Conservation (phyloP, 2,329 filamentous ascomycete species). For the Colletotrichum eremochloae region DNA sequence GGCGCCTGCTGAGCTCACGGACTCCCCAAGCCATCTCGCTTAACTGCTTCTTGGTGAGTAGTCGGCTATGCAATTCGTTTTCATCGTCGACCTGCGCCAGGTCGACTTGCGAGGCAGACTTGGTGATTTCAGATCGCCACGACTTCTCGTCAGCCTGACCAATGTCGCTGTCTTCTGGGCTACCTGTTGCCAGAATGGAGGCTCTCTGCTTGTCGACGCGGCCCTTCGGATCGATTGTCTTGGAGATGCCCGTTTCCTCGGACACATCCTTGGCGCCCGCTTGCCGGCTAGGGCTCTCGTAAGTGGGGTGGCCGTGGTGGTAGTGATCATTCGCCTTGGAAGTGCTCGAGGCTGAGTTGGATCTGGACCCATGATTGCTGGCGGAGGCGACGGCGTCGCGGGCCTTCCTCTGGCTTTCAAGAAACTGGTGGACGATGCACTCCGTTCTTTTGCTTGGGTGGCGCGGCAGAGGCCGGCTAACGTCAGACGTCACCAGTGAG, state of each 20-base stretch:
- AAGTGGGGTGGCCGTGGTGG: slow-evolving; percentile 49
- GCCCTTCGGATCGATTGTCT: slow-evolving; percentile 54
- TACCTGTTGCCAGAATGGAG: slow-evolving; percentile 67
- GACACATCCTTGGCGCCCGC: slow-evolving; percentile 45
- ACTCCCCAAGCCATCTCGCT: slow-evolving; percentile 98
- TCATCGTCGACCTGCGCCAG: slow-evolving; percentile 50
- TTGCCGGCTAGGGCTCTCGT: slow-evolving; percentile 42
- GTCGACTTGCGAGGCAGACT: slow-evolving; percentile 57
- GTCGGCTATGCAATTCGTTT: slow-evolving; percentile 68
- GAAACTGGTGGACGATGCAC: slow-evolving; percentile 75
- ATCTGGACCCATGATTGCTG: slow-evolving; percentile 46
- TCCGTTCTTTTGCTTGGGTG: slow-evolving; percentile 61
- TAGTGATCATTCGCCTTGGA: slow-evolving; percentile 37
- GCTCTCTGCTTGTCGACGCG: slow-evolving; percentile 73
- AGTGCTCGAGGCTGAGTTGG: slow-evolving; percentile 31
- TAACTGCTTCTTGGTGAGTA: slow-evolving; percentile 93
- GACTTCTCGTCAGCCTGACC: slow-evolving; percentile 70
- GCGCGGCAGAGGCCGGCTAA: slow-evolving; percentile 53
- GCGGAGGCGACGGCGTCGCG: slow-evolving; percentile 44
- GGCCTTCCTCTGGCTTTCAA: slow-evolving; percentile 67
- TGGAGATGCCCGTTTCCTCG: slow-evolving; percentile 47
- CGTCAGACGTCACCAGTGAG: slow-evolving; percentile 69
- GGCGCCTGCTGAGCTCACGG: slow-evolving; percentile 85
- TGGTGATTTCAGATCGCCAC: slow-evolving; percentile 65
- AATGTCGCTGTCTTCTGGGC: slow-evolving; percentile 56